Conservation (phyloP, 139 green algal species). For the Coelastrella sp. region DNA sequence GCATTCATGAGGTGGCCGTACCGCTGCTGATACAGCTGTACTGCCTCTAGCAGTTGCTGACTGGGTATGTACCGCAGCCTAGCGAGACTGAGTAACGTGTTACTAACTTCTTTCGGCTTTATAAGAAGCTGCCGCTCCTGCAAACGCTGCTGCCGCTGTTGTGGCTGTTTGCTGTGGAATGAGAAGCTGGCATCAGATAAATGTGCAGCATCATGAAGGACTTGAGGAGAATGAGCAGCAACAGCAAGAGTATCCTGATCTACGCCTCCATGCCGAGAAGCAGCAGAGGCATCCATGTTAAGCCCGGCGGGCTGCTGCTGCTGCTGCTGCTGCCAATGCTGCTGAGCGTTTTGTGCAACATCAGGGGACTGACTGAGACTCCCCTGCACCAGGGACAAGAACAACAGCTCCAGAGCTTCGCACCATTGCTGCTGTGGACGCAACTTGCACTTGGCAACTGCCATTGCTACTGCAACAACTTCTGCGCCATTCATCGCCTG, state of each 20-base stretch:
- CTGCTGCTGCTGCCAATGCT: neutral
- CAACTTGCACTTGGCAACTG: neutral
- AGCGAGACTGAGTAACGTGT: neutral
- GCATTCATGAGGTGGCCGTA: neutral
- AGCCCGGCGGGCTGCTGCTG: neutral
- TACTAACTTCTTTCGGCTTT: constrained; percentile 21
- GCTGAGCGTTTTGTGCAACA: neutral
- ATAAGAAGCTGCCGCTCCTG: neutral
- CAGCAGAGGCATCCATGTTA: neutral
- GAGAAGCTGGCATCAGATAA: neutral
- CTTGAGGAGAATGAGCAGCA: too few species aligned
- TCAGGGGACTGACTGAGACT: neutral
- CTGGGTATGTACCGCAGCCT: constrained; percentile 10
- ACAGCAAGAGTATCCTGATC: neutral
- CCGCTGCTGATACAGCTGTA: constrained; percentile 22
- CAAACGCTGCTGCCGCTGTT: constrained; percentile 7
- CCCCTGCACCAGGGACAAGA: neutral
- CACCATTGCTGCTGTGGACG: neutral
- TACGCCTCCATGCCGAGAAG: neutral
- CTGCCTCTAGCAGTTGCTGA: neutral
- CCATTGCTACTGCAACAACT: neutral
- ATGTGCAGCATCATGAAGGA: neutral
- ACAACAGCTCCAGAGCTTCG: neutral
- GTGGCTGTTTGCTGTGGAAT: neutral
- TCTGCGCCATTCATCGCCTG: constrained; percentile 11